Conservation (phyloP, 2,329 filamentous ascomycete species). For the Fusarium sp. region DNA sequence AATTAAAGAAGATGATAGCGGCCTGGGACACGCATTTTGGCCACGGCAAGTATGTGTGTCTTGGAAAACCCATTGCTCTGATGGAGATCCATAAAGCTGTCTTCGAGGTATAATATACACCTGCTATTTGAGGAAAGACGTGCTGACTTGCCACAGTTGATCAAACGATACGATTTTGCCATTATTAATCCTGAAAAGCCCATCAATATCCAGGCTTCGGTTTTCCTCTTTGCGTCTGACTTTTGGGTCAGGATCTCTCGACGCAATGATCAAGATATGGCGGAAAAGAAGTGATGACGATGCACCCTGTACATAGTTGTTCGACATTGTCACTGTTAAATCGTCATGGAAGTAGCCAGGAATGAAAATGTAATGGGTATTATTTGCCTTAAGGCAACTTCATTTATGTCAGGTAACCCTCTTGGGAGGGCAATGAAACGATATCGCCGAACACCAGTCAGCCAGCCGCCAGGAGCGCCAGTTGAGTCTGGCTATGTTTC, state of each 20-base stretch:
- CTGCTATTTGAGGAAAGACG: not conserved
- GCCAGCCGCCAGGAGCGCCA: no score
- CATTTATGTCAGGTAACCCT: no score
- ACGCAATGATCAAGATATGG: not conserved
- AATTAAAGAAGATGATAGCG: slow-evolving; percentile 49
- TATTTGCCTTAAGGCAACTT: no score
- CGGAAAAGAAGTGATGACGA: not conserved
- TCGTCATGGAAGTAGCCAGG: not conserved
- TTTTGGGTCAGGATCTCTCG: slow-evolving; percentile 50
- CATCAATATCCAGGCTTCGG: slow-evolving; percentile 49
- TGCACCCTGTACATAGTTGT: not conserved
- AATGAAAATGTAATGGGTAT: no score
- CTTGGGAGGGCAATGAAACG: no score
- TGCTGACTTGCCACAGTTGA: slow-evolving; percentile 37
- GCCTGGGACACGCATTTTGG: slow-evolving; percentile 59
- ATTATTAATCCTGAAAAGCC: slow-evolving; percentile 48
- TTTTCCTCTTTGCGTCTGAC: slow-evolving; percentile 51
- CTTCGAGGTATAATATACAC: slow-evolving; percentile 54
- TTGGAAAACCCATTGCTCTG: slow-evolving; percentile 60
- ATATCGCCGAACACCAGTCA: no score
- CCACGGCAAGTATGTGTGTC: slow-evolving; percentile 57
- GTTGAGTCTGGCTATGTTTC: no score
- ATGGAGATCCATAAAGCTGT: slow-evolving; percentile 62
- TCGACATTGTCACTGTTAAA: not conserved
- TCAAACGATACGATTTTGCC: slow-evolving; percentile 50